phyloP scores from a whole-genome alignment of 1,139 yeast genomes.

The Candida gigantensis region DNA sequence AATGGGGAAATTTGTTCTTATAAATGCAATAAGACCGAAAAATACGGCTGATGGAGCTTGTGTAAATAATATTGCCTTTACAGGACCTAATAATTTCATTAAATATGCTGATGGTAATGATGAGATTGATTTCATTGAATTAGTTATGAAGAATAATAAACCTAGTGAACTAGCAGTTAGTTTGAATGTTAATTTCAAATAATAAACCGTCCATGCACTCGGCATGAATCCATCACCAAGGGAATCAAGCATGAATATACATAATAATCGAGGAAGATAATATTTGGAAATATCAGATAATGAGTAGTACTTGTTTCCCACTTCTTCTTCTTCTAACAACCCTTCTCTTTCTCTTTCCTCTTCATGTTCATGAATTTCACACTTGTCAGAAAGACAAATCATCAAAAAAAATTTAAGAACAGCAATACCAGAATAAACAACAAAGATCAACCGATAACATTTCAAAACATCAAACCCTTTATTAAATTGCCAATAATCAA shows the following conservation, averaged over 20 bases:
- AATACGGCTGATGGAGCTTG: conserved; percentile 79
- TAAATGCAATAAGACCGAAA: conserved; percentile 39
- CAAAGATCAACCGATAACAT: conserved; percentile 62
- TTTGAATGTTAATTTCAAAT: conserved; percentile 50
- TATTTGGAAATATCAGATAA: conserved; percentile 33
- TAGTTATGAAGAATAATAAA: conserved; percentile 56
- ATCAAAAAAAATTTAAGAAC: conserved; percentile 54
- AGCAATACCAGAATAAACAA: conserved; percentile 59
- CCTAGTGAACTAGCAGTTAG: conserved; percentile 49
- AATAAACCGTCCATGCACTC: conserved; percentile 83
- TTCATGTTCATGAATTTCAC: conserved; percentile 45
- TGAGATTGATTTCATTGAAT: conserved; percentile 16
- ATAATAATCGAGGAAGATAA: conserved; percentile 42
- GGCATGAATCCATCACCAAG: conserved; percentile 89
- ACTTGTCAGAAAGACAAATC: conserved; percentile 51
- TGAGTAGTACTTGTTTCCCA: conserved; percentile 15
- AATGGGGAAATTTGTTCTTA: conserved; percentile 21
- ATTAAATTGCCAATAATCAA: conserved; percentile 42
- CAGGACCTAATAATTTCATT: conserved; percentile 72
- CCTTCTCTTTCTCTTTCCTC: too few species aligned
- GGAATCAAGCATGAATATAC: conserved; percentile 73
- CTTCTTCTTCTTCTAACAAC: too few species aligned
- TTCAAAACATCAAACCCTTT: conserved; percentile 32
- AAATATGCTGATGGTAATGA: conserved; percentile 53
- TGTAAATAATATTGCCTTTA: conserved; percentile 70